Evolutionary conservation across 2,329 filamentous ascomycete genomes (phyloP).

Genomic region (Sarocladium oryzae): DNA sequence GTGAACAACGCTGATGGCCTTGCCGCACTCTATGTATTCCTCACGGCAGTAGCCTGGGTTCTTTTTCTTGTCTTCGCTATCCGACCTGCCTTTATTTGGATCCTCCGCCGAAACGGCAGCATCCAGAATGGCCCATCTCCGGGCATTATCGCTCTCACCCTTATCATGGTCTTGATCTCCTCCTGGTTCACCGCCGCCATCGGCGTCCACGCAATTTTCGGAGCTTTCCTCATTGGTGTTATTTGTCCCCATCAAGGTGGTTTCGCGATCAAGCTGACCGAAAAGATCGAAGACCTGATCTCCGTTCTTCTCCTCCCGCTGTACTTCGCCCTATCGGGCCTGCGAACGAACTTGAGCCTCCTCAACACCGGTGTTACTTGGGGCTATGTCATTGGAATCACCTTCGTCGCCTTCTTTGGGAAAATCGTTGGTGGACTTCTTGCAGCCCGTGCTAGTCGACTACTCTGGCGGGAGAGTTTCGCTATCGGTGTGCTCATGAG

Average conservation of each 20-base stretch:
- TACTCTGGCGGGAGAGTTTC: slow-evolving; percentile 72
- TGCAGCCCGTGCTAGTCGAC: slow-evolving; percentile 66
- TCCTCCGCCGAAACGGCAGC: slow-evolving; percentile 66
- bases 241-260: slow-evolving; percentile 87
- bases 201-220: slow-evolving; percentile 90
- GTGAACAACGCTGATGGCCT: slow-evolving; percentile 82
- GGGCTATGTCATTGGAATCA: slow-evolving; percentile 83
- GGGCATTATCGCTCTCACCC: slow-evolving; percentile 72
- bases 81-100: slow-evolving; percentile 67
- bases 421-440: slow-evolving; percentile 80
- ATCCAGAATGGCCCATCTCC: slow-evolving; percentile 86
- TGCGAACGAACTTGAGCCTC: slow-evolving; percentile 81
- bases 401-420: slow-evolving; percentile 71
- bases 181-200: slow-evolving; percentile 86
- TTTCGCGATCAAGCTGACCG: slow-evolving; percentile 83
- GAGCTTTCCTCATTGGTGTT: slow-evolving; percentile 80
- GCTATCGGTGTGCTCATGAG: slow-evolving; percentile 65
- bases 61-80: slow-evolving; percentile 69
- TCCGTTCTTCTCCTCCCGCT: slow-evolving; percentile 77
- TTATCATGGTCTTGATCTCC: slow-evolving; percentile 71
- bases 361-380: slow-evolving; percentile 76
- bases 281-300: slow-evolving; percentile 91
- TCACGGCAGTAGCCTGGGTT: slow-evolving; percentile 68
- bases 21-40: slow-evolving; percentile 76
- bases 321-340: slow-evolving; percentile 87